Base-by-base conservation (phyloP, 306 rosid species). In the Mucuna pruriens region DNA sequence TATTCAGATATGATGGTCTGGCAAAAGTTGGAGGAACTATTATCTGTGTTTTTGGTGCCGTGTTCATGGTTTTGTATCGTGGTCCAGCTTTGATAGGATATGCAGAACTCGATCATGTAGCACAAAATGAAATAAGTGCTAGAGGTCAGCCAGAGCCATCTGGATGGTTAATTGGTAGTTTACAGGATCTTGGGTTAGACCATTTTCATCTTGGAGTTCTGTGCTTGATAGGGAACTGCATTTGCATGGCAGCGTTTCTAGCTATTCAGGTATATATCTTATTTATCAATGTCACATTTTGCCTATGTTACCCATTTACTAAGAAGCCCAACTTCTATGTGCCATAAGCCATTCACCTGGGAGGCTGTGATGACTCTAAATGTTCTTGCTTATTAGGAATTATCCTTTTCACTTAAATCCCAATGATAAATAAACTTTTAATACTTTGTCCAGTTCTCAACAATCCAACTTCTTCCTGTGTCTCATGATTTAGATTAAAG, bases 241-340 rank as follows among this genome's bases (percentile, higher is more conserved):
- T 95, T 75, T 95, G 99, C 90, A 92, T 95, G 99, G 99, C 97
- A 81, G 89, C 93, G 39, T 93, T 81, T 86, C 76, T 95, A 70
- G 92, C 97, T 79, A 87, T 93, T 84, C 99, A 94, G 94, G 98
- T 94, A 80, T 71, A 31, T 74, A 36, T 48, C 44, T 55, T 25
- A n/a, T n/a, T n/a, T n/a, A 67, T 33, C 49, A 66, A n/a, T 9
- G 33, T 9, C 71, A n/a, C 76, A 20, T 64, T 38, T 82, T 66
- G 19, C 48, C n/a, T 16, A 19, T 42, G 61, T 34, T 52, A 71
- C 75, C 70, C 55, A 23, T 61, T 73, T 64, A 62, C 54, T 15
- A 65, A 33, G 74, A 65, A 33, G 74, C 36, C 52, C 19, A 9
- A 31, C 58, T 63, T 51, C 52, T 65, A 7, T 31, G 69, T 62